phyloP scores from a whole-genome alignment of 2,329 filamentous ascomycete species.

The Amauroascus niger region DNA sequence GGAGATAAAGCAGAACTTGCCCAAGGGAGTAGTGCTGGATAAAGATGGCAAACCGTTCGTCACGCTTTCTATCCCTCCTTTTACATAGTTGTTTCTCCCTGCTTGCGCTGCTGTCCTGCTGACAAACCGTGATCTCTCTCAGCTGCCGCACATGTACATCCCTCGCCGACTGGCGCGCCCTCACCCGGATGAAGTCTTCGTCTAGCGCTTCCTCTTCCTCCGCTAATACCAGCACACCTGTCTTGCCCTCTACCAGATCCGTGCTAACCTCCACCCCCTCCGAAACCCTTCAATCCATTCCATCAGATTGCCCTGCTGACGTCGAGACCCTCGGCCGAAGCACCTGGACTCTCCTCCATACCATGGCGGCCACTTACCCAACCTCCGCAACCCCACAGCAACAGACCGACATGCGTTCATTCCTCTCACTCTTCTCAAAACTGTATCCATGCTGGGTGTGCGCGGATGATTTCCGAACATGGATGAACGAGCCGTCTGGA shows the following conservation, averaged over 20 bases:
- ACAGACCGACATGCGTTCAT: conserved; percentile 65
- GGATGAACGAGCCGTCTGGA: conserved; percentile 53
- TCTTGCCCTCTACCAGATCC: conserved; percentile 28
- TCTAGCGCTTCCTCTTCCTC: conserved; percentile 18
- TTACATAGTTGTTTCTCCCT: background rate
- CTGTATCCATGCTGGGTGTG: conserved; percentile 95
- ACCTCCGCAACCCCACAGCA: conserved; percentile 55
- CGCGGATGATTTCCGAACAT: conserved; percentile 78
- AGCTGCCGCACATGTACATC: conserved; percentile 44
- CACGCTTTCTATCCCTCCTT: background rate
- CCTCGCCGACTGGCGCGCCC: conserved; percentile 37
- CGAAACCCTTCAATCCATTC: conserved; percentile 30
- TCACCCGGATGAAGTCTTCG: conserved; percentile 33
- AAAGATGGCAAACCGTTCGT: conserved; percentile 44
- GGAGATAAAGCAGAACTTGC: conserved; percentile 23
- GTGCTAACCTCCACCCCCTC: conserved; percentile 14
- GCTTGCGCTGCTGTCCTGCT: background rate
- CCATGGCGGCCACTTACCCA: conserved; percentile 81
- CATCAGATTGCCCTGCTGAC: conserved; percentile 74
- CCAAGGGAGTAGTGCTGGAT: conserved; percentile 42
- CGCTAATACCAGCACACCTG: conserved; percentile 29
- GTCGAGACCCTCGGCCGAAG: conserved; percentile 77
- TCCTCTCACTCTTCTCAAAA: conserved; percentile 70
- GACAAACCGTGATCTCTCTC: conserved; percentile 1
- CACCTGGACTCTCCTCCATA: conserved; percentile 89